phyloP scores from a whole-genome alignment of 139 green algal species.

The Parachlorella kessleri region DNA sequence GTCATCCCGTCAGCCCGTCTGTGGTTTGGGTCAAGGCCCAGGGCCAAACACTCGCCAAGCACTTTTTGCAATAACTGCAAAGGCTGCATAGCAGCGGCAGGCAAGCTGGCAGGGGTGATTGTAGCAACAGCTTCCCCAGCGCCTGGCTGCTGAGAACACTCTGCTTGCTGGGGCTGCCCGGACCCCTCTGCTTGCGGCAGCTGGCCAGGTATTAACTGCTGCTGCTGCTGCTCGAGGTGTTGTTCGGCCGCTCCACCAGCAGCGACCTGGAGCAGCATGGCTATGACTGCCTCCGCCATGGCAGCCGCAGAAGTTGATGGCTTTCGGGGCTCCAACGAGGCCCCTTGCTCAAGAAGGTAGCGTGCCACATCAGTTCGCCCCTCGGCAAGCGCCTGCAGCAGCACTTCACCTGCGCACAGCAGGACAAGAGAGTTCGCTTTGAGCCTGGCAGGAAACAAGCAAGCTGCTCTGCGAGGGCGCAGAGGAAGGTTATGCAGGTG shows the following conservation, averaged over 20 bases:
- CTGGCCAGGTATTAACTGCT: background rate
- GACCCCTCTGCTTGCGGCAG: too few relatives aligned
- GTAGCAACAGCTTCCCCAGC: too few relatives aligned
- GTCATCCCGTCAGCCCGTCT: background rate
- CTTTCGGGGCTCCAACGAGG: background rate
- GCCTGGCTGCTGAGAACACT: too few relatives aligned
- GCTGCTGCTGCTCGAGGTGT: background rate
- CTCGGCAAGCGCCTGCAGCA: background rate
- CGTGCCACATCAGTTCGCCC: background rate
- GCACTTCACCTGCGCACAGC: background rate
- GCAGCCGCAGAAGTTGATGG: background rate
- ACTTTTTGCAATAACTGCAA: too few relatives aligned
- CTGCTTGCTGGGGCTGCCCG: too few relatives aligned
- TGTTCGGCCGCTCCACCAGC: background rate
- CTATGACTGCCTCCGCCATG: background rate
- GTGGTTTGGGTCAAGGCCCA: background rate
- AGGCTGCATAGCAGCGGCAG: too few relatives aligned
- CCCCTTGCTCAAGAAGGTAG: background rate
- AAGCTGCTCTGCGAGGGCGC: too few relatives aligned
- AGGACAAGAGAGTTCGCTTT: too few relatives aligned
- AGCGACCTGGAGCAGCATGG: background rate
- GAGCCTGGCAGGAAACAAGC: too few relatives aligned
- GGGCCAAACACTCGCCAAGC: too few relatives aligned
- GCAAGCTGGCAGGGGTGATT: too few relatives aligned
- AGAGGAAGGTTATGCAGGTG: too few relatives aligned